Conservation (phyloP, 2,329 filamentous ascomycete genomes). For the Beauveria sp. region DNA sequence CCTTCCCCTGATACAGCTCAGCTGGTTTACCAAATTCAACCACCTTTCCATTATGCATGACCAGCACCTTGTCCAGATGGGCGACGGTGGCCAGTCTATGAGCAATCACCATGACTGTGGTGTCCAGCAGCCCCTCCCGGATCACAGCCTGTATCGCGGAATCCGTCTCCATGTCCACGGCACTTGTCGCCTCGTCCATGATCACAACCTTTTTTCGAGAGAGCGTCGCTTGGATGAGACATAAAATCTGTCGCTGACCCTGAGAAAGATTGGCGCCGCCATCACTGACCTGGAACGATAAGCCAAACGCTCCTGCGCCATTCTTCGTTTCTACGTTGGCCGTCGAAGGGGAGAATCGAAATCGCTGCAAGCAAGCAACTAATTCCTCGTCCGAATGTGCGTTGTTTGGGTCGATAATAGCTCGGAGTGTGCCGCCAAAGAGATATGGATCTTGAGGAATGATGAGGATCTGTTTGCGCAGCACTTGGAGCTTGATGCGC, state of each 20-base stretch:
- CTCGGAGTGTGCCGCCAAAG: slow-evolving; percentile 62
- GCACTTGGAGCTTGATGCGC: slow-evolving; percentile 53
- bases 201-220: slow-evolving; percentile 60
- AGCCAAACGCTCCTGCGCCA: not conserved
- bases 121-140: slow-evolving; percentile 49
- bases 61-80: slow-evolving; percentile 60
- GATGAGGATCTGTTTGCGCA: slow-evolving; percentile 61
- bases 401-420: slow-evolving; percentile 62
- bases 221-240: slow-evolving; percentile 52
- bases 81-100: slow-evolving; percentile 61
- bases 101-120: slow-evolving; percentile 59
- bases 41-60: slow-evolving; percentile 53
- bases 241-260: slow-evolving; percentile 61
- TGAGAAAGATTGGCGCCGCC: slow-evolving; percentile 44
- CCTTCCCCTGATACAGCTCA: slow-evolving; percentile 42
- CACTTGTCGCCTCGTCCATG: slow-evolving; percentile 63
- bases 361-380: slow-evolving; percentile 53
- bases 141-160: slow-evolving; percentile 49
- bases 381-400: slow-evolving; percentile 56
- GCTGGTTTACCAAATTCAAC: slow-evolving; percentile 52
- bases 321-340: not conserved
- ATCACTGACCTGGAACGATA: not conserved
- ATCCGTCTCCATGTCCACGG: slow-evolving; percentile 64
- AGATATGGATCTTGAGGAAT: slow-evolving; percentile 67
- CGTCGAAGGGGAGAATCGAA: slow-evolving; percentile 43